Conservation (phyloP, 2,329 filamentous ascomycete species). For the Calonectria hongkongensis region DNA sequence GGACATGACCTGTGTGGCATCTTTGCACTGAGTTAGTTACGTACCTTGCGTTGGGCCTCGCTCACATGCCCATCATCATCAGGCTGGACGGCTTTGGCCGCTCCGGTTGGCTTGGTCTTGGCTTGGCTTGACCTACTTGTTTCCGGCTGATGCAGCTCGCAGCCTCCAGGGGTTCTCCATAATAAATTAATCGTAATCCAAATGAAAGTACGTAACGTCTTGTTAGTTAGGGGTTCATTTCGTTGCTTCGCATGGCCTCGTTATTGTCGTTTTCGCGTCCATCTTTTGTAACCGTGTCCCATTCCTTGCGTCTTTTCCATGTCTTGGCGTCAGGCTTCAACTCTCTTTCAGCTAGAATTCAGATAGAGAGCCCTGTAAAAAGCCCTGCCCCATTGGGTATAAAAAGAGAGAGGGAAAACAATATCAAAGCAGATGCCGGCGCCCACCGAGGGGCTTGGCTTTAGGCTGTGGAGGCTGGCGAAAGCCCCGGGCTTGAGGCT, state of each 20-base stretch:
- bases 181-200: not conserved
- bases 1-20: not conserved
- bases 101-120: slow-evolving; percentile 35
- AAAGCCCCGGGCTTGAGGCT: slow-evolving; percentile 32
- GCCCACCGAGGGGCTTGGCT: slow-evolving; percentile 18
- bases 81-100: slow-evolving; percentile 24
- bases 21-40: not conserved
- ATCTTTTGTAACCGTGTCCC: not conserved
- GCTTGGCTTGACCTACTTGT: slow-evolving; percentile 29
- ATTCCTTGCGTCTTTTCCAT: not conserved
- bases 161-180: slow-evolving; percentile 20
- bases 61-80: slow-evolving; percentile 24
- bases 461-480: slow-evolving; percentile 15
- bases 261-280: not conserved
- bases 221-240: slow-evolving; percentile 1
- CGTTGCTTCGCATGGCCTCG: not conserved
- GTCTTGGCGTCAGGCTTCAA: not conserved
- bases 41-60: slow-evolving; percentile 21
- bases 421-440: not conserved
- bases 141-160: slow-evolving; percentile 19
- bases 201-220: slow-evolving; percentile 13
- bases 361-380: slow-evolving; percentile 30
- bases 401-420: not conserved
- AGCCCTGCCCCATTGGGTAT: slow-evolving; percentile 22
- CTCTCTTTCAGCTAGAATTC: slow-evolving; percentile 9